These are phyloP conservation scores for Lyophyllum decastes DNA, from an alignment of 768 basidiomycete genomes.

Conservation along the genomic window DNA sequence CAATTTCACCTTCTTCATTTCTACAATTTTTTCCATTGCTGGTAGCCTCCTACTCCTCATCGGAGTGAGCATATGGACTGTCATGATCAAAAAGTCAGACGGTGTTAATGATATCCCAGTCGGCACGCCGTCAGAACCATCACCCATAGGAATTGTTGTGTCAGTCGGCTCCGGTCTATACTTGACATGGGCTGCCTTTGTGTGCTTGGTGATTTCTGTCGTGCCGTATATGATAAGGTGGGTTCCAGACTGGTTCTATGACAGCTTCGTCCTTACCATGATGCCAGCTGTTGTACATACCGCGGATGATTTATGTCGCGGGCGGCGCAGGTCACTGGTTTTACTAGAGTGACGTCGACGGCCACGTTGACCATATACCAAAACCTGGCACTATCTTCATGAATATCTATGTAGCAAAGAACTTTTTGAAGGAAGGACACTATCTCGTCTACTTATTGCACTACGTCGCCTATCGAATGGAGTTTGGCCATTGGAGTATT, in stretches of 20 bases:
- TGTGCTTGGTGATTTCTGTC: constrained; percentile 60
- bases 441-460: constrained; percentile 1
- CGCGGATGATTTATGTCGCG: constrained; percentile 51
- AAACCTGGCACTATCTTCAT: background rate
- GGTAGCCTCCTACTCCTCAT: constrained; percentile 66
- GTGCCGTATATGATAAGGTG: constrained; percentile 81
- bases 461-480: too few relatives aligned
- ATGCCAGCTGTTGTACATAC: constrained; percentile 73
- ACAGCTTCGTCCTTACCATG: background rate
- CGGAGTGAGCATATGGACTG: constrained; percentile 77
- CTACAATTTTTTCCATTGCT: constrained; percentile 60
- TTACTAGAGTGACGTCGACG: background rate
- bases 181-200: constrained; percentile 77
- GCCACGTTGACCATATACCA: background rate
- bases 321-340: constrained; percentile 23
- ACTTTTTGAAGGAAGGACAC: background rate
- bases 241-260: constrained; percentile 20
- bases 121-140: constrained; percentile 29
- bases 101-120: constrained; percentile 56
- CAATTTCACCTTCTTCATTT: constrained; percentile 66
- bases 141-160: constrained; percentile 63
- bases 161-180: constrained; percentile 63
- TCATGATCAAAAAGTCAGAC: constrained; percentile 64
- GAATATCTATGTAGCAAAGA: constrained; percentile 3
- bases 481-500: too few relatives aligned